phyloP scores from a whole-genome alignment of 1,284 basidiomycete genomes.

The Rhodotorula mucilaginosa region DNA sequence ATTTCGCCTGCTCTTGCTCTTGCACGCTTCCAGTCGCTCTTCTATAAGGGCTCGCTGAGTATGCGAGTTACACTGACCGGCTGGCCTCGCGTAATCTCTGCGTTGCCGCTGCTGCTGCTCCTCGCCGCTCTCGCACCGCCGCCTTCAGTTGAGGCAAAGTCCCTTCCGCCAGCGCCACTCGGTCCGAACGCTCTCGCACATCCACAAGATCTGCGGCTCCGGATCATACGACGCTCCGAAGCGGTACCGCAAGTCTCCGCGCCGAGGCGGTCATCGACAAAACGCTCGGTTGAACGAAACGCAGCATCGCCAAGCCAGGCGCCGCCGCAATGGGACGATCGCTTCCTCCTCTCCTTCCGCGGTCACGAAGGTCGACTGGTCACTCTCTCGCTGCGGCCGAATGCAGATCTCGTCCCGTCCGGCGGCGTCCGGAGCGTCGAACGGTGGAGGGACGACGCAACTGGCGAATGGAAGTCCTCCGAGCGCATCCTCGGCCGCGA shows the following conservation, averaged over 20 bases:
- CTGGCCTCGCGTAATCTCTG: neutral
- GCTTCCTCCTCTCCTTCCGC: constrained; percentile 34
- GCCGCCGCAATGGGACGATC: constrained; percentile 30
- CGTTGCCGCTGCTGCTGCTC: neutral
- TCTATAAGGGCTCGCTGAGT: neutral
- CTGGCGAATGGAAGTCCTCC: constrained; percentile 23
- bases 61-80: neutral
- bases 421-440: constrained; percentile 35
- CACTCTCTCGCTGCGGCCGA: constrained; percentile 41
- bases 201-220: constrained; percentile 5
- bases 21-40: too few relatives aligned
- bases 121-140: neutral
- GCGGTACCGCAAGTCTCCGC: neutral
- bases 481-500: constrained; percentile 29
- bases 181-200: constrained; percentile 22
- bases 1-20: too few relatives aligned
- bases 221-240: constrained; percentile 13
- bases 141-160: constrained; percentile 2
- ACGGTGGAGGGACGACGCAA: constrained; percentile 25
- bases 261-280: too few relatives aligned
- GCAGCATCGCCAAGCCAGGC: neutral
- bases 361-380: constrained; percentile 26
- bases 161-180: constrained; percentile 19
- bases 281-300: too few relatives aligned
- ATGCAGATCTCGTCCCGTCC: constrained; percentile 40